Base-by-base conservation (phyloP, 768 basidiomycete species). In the Boletus rex-veris region DNA sequence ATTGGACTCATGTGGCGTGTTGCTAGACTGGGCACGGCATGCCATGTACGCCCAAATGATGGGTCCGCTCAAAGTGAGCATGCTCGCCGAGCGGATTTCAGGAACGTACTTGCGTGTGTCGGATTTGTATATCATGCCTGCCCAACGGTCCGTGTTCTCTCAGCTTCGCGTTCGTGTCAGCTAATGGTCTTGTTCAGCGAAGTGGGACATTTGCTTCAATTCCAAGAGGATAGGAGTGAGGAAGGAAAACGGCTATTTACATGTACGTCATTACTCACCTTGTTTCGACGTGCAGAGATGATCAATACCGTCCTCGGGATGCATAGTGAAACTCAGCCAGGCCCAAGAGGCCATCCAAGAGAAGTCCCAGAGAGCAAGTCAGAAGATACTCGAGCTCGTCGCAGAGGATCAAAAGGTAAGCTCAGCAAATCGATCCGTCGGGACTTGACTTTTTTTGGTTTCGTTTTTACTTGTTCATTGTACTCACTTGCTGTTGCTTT, bases 1-100 rank as follows among this genome's bases (percentile, higher is more conserved):
- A 28, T 28, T 28, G 26, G 26, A 28, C 28, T 28, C 28, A 28
- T 33, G 2, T 44, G 43, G 16, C 43, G 4, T 8, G 16, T 44
- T 33, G 2, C 2, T 30, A 35, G 49, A 62, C 19, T 62, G 54
- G 60, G 5, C 60, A 1, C 57, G 45, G 3, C 60, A 59, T 42
- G 57, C 57, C 8, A 62, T 62, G 61, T 62, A 62, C 9, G 43
- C 57, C 11, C 61, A 62, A 40, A 62, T 62, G 61, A 62, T 62
- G 57, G 52, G 53, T 16, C 61, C 61, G 16, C 61, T 62, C 35
- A 62, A 62, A 53, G 61, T 62, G 53, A 62, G 60, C 49, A 62
- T 62, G 61, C 61, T 62, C 7, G 52, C 57, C 0, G 54, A 62
- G 24, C 60, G 60, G 5, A 62, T 62, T 28, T 58, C 61, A 15